Evolutionary conservation across 2,329 filamentous ascomycete genomes (phyloP).

Genomic region (Ophiostoma triangulosporum): DNA sequence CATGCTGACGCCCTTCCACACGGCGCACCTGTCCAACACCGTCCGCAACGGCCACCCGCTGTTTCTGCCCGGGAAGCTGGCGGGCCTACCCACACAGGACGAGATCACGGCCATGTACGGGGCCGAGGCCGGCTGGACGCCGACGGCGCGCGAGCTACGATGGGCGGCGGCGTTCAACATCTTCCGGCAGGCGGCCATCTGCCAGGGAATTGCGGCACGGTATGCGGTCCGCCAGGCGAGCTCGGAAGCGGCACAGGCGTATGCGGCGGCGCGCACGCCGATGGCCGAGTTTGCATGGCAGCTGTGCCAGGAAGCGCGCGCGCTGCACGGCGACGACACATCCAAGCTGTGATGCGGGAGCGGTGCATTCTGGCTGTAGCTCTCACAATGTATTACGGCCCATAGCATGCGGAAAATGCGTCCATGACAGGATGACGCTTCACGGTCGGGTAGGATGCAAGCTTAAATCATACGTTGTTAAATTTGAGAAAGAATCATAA

Average conservation of each 20-base stretch:
- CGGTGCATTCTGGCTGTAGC: neutral
- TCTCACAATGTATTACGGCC: neutral
- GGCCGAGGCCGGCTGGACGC: conserved; percentile 43
- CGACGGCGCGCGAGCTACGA: conserved; percentile 32
- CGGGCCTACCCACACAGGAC: conserved; percentile 35
- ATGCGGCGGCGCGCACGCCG: conserved; percentile 54
- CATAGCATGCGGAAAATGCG: no score
- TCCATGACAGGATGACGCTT: no score
- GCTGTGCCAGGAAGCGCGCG: conserved; percentile 38
- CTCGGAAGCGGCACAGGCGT: conserved; percentile 63
- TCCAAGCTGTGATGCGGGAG: conserved; percentile 7
- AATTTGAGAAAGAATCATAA: no score
- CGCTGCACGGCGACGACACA: conserved; percentile 4
- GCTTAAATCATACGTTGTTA: no score
- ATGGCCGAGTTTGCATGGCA: conserved; percentile 71
- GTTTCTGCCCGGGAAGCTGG: conserved; percentile 50
- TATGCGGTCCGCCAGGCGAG: conserved; percentile 79
- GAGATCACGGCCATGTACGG: conserved; percentile 25
- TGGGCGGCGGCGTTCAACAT: conserved; percentile 51
- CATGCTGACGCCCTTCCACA: conserved; percentile 43
- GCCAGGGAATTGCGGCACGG: conserved; percentile 84
- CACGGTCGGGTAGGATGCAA: no score
- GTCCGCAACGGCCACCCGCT: conserved; percentile 24
- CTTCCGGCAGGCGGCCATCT: conserved; percentile 48
- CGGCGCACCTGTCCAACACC: conserved; percentile 18